These are phyloP conservation scores for Ophiostoma ulmi DNA, from an alignment of 2,329 filamentous ascomycete genomes.

Conservation along the genomic window DNA sequence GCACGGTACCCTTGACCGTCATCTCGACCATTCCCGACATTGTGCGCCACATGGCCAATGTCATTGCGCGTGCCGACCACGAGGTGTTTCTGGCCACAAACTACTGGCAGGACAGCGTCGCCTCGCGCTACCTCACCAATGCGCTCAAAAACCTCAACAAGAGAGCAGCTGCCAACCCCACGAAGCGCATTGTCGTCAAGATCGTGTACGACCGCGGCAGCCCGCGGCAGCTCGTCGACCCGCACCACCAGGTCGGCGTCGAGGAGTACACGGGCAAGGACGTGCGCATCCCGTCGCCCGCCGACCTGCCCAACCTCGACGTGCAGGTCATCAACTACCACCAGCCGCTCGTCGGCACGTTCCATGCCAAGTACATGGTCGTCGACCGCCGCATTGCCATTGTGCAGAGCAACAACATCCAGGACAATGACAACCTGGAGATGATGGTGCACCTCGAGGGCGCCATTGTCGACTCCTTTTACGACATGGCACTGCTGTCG, in stretches of 20 bases:
- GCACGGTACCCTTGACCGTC: slow-evolving; percentile 62
- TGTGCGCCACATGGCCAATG: slow-evolving; percentile 67
- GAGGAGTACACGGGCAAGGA: slow-evolving; percentile 53
- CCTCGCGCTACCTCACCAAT: slow-evolving; percentile 62
- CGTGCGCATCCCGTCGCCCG: slow-evolving; percentile 55
- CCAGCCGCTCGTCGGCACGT: slow-evolving; percentile 63
- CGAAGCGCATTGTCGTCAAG: slow-evolving; percentile 59
- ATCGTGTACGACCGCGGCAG: slow-evolving; percentile 70
- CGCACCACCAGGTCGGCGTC: slow-evolving; percentile 56
- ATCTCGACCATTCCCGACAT: slow-evolving; percentile 66
- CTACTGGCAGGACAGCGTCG: slow-evolving; percentile 66
- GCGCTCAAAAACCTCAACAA: slow-evolving; percentile 64
- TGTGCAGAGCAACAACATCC: slow-evolving; percentile 73
- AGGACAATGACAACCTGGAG: slow-evolving; percentile 73
- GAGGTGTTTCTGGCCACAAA: slow-evolving; percentile 73
- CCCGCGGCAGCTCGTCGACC: slow-evolving; percentile 58
- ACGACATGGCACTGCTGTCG: slow-evolving; percentile 67
- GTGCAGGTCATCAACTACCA: slow-evolving; percentile 71
- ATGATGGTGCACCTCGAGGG: slow-evolving; percentile 76
- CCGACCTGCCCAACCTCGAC: slow-evolving; percentile 67
- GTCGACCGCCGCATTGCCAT: slow-evolving; percentile 67
- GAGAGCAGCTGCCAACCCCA: slow-evolving; percentile 50
- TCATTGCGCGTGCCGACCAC: slow-evolving; percentile 65
- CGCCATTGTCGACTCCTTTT: slow-evolving; percentile 68
- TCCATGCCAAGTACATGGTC: slow-evolving; percentile 73